Evolutionary conservation across 73 alveolate species (phyloP), one percentile per base, ranked within the genome.

Genomic region (Uronychia binucleata): DNA sequence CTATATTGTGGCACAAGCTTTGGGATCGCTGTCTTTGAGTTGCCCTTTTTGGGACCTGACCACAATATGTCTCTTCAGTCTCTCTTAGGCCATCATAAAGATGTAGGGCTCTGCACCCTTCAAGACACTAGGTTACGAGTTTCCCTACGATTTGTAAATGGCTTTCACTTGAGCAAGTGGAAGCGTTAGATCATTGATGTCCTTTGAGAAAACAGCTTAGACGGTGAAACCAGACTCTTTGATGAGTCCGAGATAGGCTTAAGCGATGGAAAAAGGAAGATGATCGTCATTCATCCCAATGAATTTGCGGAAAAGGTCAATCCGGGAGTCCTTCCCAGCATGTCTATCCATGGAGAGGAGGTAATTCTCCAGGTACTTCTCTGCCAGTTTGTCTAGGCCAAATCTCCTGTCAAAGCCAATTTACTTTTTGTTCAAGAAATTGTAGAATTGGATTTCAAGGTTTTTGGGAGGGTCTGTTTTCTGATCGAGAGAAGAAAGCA

Each of bases 231-330:
- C 57, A 13, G 90, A 75, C 26, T 78, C 83, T 33, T 75, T 32
- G 11, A 83, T 57, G 27, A 83, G 57, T 34, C 27, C 0, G 19
- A 83, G 57, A 34, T 83, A 83, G 30, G 1, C 29, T 31, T n/a
- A 8, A 59, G 74, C 60, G 0, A 74, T 74, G 0, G 90, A 83
- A 30, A 32, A 83, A 1, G 90, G 90, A 0, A 83, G 59, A n/a
- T n/a, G 78, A 34, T 83, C 90, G 26, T 75, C 31, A 33, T 83
- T 84, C 0, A 83, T 28, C 0, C 90, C 90, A 0, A 83, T 57
- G 78, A 83, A 83, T 34, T 83, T 83, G 31, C 84, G 60, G 74
- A 83, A 83, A 11, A 83, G 59, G 57, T 74, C 90, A 19, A 83
- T 59, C 57, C 90, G 60, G 35, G 84, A 31, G 34, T 83, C 90